A percentile compares a stretch with the other conserved stretches of the same genome.
Conservation (phyloP, 176 grass and related monocot genomes). For the Oryza rufipogon region DNA sequence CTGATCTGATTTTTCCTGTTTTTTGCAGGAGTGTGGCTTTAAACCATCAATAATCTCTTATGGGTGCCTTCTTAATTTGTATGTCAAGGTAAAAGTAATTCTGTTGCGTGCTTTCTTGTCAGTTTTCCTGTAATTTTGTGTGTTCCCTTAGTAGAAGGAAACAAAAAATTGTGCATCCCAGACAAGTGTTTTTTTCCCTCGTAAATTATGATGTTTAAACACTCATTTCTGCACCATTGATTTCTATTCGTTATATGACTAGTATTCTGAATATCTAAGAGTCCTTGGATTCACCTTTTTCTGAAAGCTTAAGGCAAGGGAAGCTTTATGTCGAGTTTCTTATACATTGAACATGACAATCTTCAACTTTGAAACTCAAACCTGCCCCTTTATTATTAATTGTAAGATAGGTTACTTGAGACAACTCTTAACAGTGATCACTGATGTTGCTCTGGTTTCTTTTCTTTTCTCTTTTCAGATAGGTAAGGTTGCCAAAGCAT, state of each 20-base stretch:
- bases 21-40: constrained; percentile 85
- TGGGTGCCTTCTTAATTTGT: constrained; percentile 92
- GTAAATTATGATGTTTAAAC: neutral
- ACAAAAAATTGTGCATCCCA: neutral
- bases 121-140: neutral
- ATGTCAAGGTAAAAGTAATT: constrained; percentile 76
- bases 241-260: neutral
- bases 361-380: neutral
- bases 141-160: neutral
- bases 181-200: neutral
- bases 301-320: neutral
- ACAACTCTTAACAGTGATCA: neutral
- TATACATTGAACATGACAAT: neutral
- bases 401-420: neutral
- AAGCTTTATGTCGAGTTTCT: neutral
- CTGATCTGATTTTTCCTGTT: constrained; percentile 28
- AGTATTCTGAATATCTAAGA: neutral
- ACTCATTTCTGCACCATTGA: neutral
- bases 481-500: constrained; percentile 85
- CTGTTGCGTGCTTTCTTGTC: neutral
- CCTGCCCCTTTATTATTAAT: neutral
- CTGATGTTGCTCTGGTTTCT: constrained; percentile 8
- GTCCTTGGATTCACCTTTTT: neutral
- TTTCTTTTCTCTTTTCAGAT: constrained; percentile 45
- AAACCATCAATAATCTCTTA: constrained; percentile 89